A percentile compares a stretch with the other conserved stretches of the same genome.
phyloP scores from a whole-genome alignment of 1,139 yeast species.

The Sugiyamaella japonica region DNA sequence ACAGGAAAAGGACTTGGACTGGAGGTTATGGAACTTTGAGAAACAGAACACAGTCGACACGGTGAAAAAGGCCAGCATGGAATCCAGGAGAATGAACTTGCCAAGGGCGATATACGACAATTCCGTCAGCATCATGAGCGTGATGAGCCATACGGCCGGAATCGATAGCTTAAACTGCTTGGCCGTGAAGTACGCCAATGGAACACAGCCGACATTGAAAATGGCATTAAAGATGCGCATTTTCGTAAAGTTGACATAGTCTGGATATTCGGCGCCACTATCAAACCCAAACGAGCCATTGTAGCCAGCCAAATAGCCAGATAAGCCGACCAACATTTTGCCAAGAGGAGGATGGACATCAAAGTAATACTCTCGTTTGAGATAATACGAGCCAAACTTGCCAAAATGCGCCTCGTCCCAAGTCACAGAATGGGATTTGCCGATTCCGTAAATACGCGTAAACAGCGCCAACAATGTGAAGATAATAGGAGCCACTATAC shows the following conservation, averaged over 20 bases:
- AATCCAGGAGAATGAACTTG: conserved; percentile 87
- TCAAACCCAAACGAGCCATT: conserved; percentile 96
- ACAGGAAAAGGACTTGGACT: conserved; percentile 60
- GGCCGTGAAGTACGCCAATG: conserved; percentile 89
- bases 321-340: conserved; percentile 92
- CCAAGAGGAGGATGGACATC: conserved; percentile 99
- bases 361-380: conserved; percentile 49
- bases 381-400: conserved; percentile 47
- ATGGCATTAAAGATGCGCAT: conserved; percentile 95
- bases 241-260: conserved; percentile 76
- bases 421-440: conserved; percentile 62
- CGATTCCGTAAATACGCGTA: conserved; percentile 68
- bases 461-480: conserved; percentile 63
- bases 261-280: conserved; percentile 84
- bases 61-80: conserved; percentile 93
- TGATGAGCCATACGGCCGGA: conserved; percentile 84
- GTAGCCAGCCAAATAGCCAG: conserved; percentile 93
- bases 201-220: conserved; percentile 87
- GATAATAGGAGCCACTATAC: conserved; percentile 53
- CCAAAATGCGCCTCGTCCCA: conserved; percentile 98
- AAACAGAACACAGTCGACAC: conserved; percentile 78
- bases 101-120: conserved; percentile 86
- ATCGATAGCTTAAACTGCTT: conserved; percentile 80
- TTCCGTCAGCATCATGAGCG: conserved; percentile 84
- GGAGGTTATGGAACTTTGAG: conserved; percentile 74